Evolutionary conservation across 2,329 filamentous ascomycete species (phyloP), one percentile per base, ranked within the genome.

Genomic region (Stagonosporopsis rhizophila): DNA sequence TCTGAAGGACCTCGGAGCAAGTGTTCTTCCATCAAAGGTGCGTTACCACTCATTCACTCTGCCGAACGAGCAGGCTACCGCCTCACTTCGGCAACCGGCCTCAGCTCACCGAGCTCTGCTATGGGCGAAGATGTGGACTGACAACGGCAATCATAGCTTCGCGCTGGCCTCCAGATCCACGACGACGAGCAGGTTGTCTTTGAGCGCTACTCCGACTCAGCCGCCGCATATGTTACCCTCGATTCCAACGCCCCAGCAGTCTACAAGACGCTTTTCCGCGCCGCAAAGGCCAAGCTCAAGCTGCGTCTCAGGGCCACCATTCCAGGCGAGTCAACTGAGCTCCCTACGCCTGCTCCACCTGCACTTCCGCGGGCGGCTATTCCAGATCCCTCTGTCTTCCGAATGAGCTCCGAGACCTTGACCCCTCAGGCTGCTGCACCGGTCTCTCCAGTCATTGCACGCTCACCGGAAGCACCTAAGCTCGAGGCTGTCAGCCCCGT

Each of bases 261-360:
- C 70, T 99, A 96, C 83, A 98, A 97, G 82, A 95, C 97, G 75
- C 88, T 99, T 38, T 94, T 95, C 75, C 89, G 95, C 70, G 95
- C 95, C 65, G 95, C 95, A 62, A 99, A 97, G 82, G 95, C 95
- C 34, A 99, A 99, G 84, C 87, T 93, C 64, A 99, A 98, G 87
- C 88, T 99, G 67, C 93, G 95, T 78, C 85, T 99, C 57, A 91
- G 87, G 65, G 89, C 90, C 34, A 88, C 85, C 35, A 80, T 82
- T 38, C 80, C 81, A 6, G 77, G 83, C 51, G 82, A 87, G 65
- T 81, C 85, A 20, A 25, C 44, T n/a, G 64, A 66, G 49, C 39
- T 44, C 19, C 64, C 65, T 34, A 47, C 60, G 17, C 40, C 63
- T 37, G 54, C 62, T 32, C 60, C 67, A 20, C 47, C 63, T 30